Evolutionary conservation across 1,284 basidiomycete species (phyloP).

Genomic region (Coniophora puteana): DNA sequence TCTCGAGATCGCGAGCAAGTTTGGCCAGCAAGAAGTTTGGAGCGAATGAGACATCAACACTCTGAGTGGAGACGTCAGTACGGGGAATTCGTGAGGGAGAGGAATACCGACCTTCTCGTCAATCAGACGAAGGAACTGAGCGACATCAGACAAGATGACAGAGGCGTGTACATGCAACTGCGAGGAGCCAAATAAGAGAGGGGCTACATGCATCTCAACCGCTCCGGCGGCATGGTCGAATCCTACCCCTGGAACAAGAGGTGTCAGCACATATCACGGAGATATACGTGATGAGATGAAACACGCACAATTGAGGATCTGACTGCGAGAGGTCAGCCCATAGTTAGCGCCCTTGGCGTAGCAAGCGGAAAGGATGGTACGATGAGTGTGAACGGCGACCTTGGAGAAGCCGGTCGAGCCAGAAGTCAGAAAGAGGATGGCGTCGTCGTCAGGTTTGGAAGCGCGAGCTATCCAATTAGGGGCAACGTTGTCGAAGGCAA

Average conservation of each 20-base stretch:
- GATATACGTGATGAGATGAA: not conserved
- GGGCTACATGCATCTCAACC: slow-evolving; percentile 26
- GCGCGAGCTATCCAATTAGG: slow-evolving; percentile 11
- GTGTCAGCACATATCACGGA: slow-evolving; percentile 9
- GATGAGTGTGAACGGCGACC: slow-evolving; percentile 30
- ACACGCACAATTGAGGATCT: slow-evolving; percentile 21
- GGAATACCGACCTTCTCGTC: slow-evolving; percentile 13
- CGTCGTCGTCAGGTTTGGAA: slow-evolving; percentile 21
- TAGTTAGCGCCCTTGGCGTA: slow-evolving; percentile 21
- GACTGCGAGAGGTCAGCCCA: slow-evolving; percentile 19
- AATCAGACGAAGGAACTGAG: slow-evolving; percentile 21
- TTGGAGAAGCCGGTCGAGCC: slow-evolving; percentile 33
- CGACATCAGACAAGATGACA: slow-evolving; percentile 19
- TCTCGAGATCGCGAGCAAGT: slow-evolving; percentile 27
- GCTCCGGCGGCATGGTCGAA: slow-evolving; percentile 35
- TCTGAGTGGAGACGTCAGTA: slow-evolving; percentile 4
- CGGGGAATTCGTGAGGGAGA: not conserved
- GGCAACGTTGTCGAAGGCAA: slow-evolving; percentile 9
- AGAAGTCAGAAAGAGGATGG: slow-evolving; percentile 26
- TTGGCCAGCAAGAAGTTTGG: slow-evolving; percentile 41
- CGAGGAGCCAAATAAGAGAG: slow-evolving; percentile 21
- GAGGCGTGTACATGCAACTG: slow-evolving; percentile 26
- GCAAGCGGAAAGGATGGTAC: slow-evolving; percentile 25
- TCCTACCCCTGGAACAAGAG: slow-evolving; percentile 26
- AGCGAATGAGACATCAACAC: slow-evolving; percentile 28